Evolutionary conservation across 2,329 filamentous ascomycete genomes (phyloP), one percentile per base, ranked within the genome.

Genomic region (Hortaea werneckii): DNA sequence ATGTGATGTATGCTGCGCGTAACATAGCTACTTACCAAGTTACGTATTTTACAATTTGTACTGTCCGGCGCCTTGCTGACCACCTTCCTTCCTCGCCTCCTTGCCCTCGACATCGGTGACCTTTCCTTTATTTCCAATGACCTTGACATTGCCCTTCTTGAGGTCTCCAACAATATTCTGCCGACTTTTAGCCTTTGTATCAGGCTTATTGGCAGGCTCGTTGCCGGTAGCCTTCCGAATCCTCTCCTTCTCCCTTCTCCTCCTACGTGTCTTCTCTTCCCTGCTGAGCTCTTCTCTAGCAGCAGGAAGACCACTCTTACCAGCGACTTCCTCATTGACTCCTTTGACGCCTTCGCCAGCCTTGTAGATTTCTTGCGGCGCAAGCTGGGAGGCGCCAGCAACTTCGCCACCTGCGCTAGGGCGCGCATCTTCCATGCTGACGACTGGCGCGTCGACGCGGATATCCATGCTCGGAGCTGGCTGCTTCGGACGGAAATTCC

Each of bases 371-470:
- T 98, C 92, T 62, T 96, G 92, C 2, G 92, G 92, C 40, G 92
- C 92, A 49, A 98, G 77, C 72, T 84, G 84, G 59, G 82, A 85
- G 27, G 67, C 64, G 27, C 79, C 79, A 10, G 75, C 74, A 48
- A 88, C 79, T 37, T 84, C 86, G 59, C 82, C 81, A 38, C 85
- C 85, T 0, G 83, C 87, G 11, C 84, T 83, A 6, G 92, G 90
- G 58, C 94, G 84, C 1, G 88, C 90, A 61, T 98, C 92, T 70
- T 98, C 92, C 85, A 96, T 94, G 54, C 79, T 77, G 53, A 96
- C 82, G 3, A 86, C 87, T n/a, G 89, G 87, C 4, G 92, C 86
- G 66, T 96, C 90, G 27, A 87, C 78, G 30, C 95, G 83, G 45
- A 95, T 85, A 38, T 86, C 89, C 51, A 98, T 78, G 40, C 79